Evolutionary conservation across 176 grass and related monocot species (phyloP).

Genomic region (Oryza glaberrima): DNA sequence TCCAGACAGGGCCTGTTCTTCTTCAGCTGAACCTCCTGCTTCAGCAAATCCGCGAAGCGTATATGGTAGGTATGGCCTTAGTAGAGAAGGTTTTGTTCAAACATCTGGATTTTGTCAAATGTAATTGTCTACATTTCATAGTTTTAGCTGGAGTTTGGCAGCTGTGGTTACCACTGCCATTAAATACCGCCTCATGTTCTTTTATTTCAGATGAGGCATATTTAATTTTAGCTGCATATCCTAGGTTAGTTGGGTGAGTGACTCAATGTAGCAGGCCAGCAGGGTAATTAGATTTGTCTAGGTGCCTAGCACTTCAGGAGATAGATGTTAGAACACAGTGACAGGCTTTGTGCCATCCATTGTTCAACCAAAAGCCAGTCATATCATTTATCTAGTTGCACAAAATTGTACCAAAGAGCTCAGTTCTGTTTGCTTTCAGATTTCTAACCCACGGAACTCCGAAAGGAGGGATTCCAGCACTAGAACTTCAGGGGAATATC

Average conservation of each 20-base stretch:
- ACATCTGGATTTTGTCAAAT: slow-evolving; percentile 88
- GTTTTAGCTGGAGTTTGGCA: slow-evolving; percentile 52
- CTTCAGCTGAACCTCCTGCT: slow-evolving; percentile 49
- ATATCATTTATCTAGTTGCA: slow-evolving; percentile 36
- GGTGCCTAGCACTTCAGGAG: slow-evolving; percentile 50
- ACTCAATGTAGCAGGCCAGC: slow-evolving; percentile 48
- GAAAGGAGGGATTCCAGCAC: not conserved
- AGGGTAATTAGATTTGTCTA: slow-evolving; percentile 56
- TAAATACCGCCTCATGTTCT: slow-evolving; percentile 63
- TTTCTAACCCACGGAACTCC: not conserved
- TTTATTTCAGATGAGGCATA: slow-evolving; percentile 64
- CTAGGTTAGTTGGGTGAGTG: slow-evolving; percentile 42
- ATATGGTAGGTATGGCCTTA: slow-evolving; percentile 46
- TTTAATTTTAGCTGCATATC: slow-evolving; percentile 60
- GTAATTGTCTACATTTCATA: slow-evolving; percentile 59
- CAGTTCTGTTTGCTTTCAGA: slow-evolving; percentile 15
- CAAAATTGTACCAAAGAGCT: not conserved
- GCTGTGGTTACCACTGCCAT: slow-evolving; percentile 35
- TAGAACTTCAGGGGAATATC: not conserved
- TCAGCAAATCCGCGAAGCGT: slow-evolving; percentile 35
- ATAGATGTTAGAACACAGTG: slow-evolving; percentile 37
- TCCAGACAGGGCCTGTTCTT: slow-evolving; percentile 54
- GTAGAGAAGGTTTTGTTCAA: slow-evolving; percentile 82
- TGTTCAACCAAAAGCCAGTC: slow-evolving; percentile 42
- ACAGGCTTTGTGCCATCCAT: slow-evolving; percentile 31